Evolutionary conservation across 192 early-diverging fungal species (phyloP), one percentile per base, ranked within the genome.

Genomic region (Phycomyces nitens): DNA sequence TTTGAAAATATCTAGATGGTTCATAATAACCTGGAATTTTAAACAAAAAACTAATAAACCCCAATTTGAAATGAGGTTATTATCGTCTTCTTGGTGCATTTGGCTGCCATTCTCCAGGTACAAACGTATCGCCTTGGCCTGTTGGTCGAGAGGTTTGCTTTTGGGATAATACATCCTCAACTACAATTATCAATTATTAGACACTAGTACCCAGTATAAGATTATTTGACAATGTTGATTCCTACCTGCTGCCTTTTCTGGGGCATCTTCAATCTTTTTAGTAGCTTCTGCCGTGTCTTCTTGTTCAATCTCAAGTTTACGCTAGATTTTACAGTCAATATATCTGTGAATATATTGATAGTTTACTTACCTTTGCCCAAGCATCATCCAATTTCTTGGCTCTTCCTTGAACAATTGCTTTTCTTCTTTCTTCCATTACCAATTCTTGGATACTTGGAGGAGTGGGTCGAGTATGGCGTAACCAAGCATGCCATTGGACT

Each of bases 401-500:
- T 20, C 66, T 67, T 52, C 52, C 42, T 24, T 65, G 61, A 9
- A 74, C 41, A 24, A 74, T n/a, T 7, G 14, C n/a, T 20, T 53
- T 58, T 59, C 62, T 63, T 44, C 56, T 49, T 6, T 57, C 58
- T 42, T 68, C 72, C 18, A 29, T 42, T 15, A 65, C 41, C 4
- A 74, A 54, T 23, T 74, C 72, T 39, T 53, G 27, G 11, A 64
- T 53, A 4, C 56, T 60, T 15, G 72, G 72, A n/a, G 65, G 26
- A 7, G 26, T 60, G 3, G 23, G 42, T 49, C 72, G 52, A 12
- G 72, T 74, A 20, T 74, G 72, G 24, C 72, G 38, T 40, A 74
- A 57, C 72, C 72, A 74, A 16, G 72, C 66, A 26, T 69, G 66
- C 72, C 72, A 74, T 69, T 74, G 72, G 3, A 74, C 72, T 74